phyloP scores from a whole-genome alignment of 2,329 filamentous ascomycete species.

The Trichoderma aggressivum region DNA sequence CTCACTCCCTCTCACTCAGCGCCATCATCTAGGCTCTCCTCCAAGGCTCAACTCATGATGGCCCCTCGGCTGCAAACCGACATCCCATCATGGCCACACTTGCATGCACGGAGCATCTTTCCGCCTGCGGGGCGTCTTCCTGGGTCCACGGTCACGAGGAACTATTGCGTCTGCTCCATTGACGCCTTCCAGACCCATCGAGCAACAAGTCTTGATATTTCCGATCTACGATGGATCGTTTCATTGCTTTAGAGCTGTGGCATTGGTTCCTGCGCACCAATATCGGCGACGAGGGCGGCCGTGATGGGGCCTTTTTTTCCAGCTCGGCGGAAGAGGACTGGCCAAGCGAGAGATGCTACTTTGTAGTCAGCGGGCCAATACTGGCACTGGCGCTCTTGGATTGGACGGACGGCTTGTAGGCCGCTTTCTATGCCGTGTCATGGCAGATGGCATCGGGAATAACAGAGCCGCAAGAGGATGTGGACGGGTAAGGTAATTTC shows the following conservation, averaged over 20 bases:
- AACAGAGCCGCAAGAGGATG: not conserved
- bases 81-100: not conserved
- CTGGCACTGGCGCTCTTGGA: not conserved
- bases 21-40: not conserved
- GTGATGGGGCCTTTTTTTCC: not conserved
- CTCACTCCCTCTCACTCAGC: not conserved
- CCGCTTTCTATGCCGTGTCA: not conserved
- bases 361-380: not conserved
- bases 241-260: slow-evolving; percentile 13
- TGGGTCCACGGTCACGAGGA: slow-evolving; percentile 3
- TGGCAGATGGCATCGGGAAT: not conserved
- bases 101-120: not conserved
- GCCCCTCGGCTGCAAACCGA: not conserved
- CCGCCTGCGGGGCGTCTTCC: not conserved
- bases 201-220: not conserved
- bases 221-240: slow-evolving; percentile 20
- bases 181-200: slow-evolving; percentile 6
- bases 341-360: slow-evolving; percentile 4
- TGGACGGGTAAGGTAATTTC: not conserved
- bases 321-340: not conserved
- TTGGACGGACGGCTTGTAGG: not conserved
- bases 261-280: slow-evolving; percentile 15
- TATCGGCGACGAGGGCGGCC: not conserved
- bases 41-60: not conserved
- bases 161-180: slow-evolving; percentile 7